These are phyloP conservation scores for Backusella tuberculispora DNA, from an alignment of 192 early-diverging fungal genomes.

Conservation along the genomic window DNA sequence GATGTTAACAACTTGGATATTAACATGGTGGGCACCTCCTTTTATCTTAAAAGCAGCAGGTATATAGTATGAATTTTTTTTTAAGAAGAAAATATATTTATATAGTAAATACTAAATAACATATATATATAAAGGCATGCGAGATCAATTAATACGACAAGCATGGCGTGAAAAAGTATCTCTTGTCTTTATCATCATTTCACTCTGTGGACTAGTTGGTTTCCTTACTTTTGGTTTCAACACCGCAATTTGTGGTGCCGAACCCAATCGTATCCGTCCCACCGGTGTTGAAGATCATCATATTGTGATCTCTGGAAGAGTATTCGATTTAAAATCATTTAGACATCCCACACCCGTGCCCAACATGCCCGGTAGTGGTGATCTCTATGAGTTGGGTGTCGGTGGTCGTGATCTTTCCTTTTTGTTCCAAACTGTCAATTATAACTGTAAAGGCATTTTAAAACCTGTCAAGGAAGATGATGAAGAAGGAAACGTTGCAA, in stretches of 20 bases:
- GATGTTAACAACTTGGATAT: conserved; percentile 29
- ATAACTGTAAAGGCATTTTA: conserved; percentile 65
- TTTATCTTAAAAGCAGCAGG: conserved; percentile 28
- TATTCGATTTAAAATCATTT: conserved; percentile 63
- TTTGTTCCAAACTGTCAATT: conserved; percentile 78
- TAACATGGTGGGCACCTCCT: conserved; percentile 33
- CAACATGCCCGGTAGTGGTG: conserved; percentile 47
- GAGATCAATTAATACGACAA: conserved; percentile 57
- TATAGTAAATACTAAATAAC: background rate
- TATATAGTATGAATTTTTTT: background rate
- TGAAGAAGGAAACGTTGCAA: conserved; percentile 43
- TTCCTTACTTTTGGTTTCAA: conserved; percentile 89
- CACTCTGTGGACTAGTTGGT: conserved; percentile 70
- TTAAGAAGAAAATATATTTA: background rate
- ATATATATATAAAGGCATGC: conserved; percentile 31
- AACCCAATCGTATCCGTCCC: conserved; percentile 49
- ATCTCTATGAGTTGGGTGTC: conserved; percentile 61
- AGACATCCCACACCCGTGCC: conserved; percentile 47
- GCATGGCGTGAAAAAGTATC: conserved; percentile 94
- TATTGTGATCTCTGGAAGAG: conserved; percentile 64
- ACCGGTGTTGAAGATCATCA: conserved; percentile 56
- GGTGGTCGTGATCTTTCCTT: conserved; percentile 76
- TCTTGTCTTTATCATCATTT: conserved; percentile 81
- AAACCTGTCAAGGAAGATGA: conserved; percentile 39
- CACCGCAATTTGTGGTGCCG: conserved; percentile 61